Evolutionary conservation across 768 basidiomycete species (phyloP), one percentile per base, ranked within the genome.

Genomic region (Tricholoma hemisulphureum): DNA sequence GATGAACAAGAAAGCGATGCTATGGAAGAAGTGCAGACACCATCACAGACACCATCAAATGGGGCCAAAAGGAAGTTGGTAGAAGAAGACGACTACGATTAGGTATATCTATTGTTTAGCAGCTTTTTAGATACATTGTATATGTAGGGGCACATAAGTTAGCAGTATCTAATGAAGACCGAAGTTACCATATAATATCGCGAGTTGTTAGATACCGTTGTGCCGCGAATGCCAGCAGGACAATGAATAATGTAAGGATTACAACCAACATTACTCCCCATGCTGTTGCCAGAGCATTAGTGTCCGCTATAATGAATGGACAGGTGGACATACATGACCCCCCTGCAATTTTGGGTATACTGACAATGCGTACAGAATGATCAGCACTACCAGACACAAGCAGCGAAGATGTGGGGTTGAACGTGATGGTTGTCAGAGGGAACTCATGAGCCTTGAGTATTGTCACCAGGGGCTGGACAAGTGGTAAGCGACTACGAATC

Each of bases 401-500:
- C 11, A 95, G 62, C n/a, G 79, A 84, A 11, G 88, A 86, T 6
- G 85, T 78, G 1, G 94, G 88, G 68, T 89, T 96, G 79, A 99
- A 99, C 58, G 83, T 83, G 55, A 99, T 73, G 4, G 90, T 86
- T 1, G 97, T 98, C 5, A 92, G 85, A 4, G 97, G 91, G 71
- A 98, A 94, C 58, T 95, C 94, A 71, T 98, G 96, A 0, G 97
- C 91, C 72, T 91, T 92, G 57, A 98, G 77, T 60, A 99, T 97
- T 18, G 87, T 87, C 28, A 93, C 73, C 11, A 93, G 69, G 1
- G 95, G 95, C 95, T 98, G 65, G n/a, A 63, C 20, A 28, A 41
- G 39, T 51, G 16, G 29, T 49, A 4, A 49, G 26, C 26, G 3
- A 29, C 18, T 29, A 46, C 16, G 14, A 16, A n/a, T 5, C 16